Evolutionary conservation across 139 green algal species (phyloP).

Genomic region (Chlamydomonas sphaeroides): DNA sequence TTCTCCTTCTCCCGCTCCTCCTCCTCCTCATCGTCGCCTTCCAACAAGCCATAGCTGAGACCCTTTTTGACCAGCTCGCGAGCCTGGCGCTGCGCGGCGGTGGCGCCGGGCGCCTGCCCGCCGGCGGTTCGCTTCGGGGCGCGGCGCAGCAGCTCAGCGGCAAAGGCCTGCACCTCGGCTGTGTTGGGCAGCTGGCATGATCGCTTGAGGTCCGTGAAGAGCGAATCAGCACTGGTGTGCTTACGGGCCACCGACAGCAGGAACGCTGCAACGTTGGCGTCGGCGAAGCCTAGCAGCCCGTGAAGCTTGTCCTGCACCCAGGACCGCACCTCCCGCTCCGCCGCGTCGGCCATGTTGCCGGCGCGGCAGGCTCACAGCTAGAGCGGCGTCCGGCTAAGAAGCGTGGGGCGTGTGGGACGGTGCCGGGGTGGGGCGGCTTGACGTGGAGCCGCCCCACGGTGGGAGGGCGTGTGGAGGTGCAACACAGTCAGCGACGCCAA

Average conservation of each 20-base stretch:
- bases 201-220: slow-evolving; percentile 37
- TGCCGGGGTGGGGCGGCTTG: too few species aligned
- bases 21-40: slow-evolving; percentile 64
- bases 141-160: slow-evolving; percentile 63
- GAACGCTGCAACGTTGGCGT: slow-evolving; percentile 58
- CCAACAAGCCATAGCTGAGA: slow-evolving; percentile 63
- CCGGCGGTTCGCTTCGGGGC: slow-evolving; percentile 40
- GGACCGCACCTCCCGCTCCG: slow-evolving; percentile 51
- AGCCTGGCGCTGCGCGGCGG: slow-evolving; percentile 41
- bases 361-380: too few species aligned
- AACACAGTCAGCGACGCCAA: too few species aligned
- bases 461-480: too few species aligned
- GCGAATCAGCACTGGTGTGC: slow-evolving; percentile 31
- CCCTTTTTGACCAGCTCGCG: slow-evolving; percentile 61
- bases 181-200: slow-evolving; percentile 66
- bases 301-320: slow-evolving; percentile 87
- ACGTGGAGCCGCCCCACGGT: too few species aligned
- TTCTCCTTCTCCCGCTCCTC: slow-evolving; percentile 6
- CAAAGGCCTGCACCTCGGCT: slow-evolving; percentile 56
- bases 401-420: too few species aligned
- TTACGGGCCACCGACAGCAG: slow-evolving; percentile 62
- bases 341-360: slow-evolving; percentile 6
- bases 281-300: slow-evolving; percentile 70
- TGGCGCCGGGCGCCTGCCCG: too few species aligned
- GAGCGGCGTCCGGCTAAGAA: too few species aligned